These are phyloP conservation scores for Tulasnella sp. DNA, from an alignment of 768 basidiomycete species.

Conservation along the genomic window DNA sequence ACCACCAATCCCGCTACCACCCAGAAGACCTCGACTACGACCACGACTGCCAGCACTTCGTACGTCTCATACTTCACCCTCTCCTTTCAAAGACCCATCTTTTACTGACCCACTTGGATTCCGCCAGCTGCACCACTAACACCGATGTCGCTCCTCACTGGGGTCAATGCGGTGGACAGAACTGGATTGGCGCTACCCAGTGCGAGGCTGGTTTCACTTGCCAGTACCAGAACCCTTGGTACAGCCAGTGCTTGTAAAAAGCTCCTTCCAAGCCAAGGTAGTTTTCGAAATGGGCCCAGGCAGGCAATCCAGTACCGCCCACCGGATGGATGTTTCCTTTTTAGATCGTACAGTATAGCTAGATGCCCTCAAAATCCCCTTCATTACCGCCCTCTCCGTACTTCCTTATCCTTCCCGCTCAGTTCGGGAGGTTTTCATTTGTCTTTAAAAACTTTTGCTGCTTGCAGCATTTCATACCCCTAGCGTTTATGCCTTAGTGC, in stretches of 20 bases:
- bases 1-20: background rate
- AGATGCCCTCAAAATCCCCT: background rate
- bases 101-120: background rate
- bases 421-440: background rate
- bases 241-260: conserved; percentile 9
- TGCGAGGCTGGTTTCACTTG: conserved; percentile 17
- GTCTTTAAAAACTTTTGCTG: background rate
- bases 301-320: background rate
- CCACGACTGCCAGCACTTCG: background rate
- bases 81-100: background rate
- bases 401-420: background rate
- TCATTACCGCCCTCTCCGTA: background rate
- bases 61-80: background rate
- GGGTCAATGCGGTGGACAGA: conserved; percentile 13
- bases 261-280: background rate
- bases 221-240: conserved; percentile 13
- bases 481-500: background rate
- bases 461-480: background rate
- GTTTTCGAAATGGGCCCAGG: background rate
- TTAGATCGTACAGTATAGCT: background rate
- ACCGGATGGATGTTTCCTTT: background rate
- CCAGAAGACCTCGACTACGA: background rate
- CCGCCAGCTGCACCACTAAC: background rate
- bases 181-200: conserved; percentile 14
- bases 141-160: background rate